A percentile compares a stretch with the other conserved stretches of the same genome.
Evolutionary conservation across 1,284 basidiomycete genomes (phyloP).

Genomic region (Leccinum griseonigrum): DNA sequence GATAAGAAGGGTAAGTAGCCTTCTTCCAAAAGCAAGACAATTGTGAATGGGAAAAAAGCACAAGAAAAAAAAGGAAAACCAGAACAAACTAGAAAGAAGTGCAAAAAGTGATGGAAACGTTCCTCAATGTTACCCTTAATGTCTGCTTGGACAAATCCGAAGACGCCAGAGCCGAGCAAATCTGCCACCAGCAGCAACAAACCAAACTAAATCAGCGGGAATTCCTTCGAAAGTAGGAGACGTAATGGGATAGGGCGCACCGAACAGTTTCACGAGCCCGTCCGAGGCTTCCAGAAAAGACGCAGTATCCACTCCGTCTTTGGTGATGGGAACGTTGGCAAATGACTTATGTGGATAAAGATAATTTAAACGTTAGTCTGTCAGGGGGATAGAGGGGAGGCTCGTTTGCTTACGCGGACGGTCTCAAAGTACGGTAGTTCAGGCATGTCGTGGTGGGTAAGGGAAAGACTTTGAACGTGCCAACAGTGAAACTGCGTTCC

Average conservation of each 20-base stretch:
- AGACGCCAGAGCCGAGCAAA: constrained; percentile 84
- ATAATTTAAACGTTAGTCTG: background rate
- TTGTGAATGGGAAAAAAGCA: constrained; percentile 17
- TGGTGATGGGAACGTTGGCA: constrained; percentile 77
- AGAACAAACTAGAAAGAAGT: background rate
- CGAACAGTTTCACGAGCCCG: constrained; percentile 88
- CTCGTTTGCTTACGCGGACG: constrained; percentile 52
- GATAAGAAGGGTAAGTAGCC: constrained; percentile 6
- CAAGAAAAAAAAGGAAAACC: background rate
- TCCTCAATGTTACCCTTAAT: constrained; percentile 87
- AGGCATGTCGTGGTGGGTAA: constrained; percentile 21
- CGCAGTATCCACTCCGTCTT: constrained; percentile 78
- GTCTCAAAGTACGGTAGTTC: constrained; percentile 75
- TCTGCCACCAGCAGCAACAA: constrained; percentile 44
- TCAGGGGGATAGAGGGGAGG: background rate
- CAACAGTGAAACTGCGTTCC: background rate
- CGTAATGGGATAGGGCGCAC: constrained; percentile 44
- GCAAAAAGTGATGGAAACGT: constrained; percentile 20
- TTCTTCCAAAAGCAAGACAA: constrained; percentile 10
- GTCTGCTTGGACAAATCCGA: constrained; percentile 89
- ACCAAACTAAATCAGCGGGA: constrained; percentile 13
- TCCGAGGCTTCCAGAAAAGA: constrained; percentile 89
- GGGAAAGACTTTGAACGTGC: constrained; percentile 5
- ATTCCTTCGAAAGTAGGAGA: constrained; percentile 4
- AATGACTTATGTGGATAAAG: constrained; percentile 61